These are phyloP conservation scores for Skeletonema costatum DNA, from an alignment of 108 stramenopile genomes.

Conservation along the genomic window DNA sequence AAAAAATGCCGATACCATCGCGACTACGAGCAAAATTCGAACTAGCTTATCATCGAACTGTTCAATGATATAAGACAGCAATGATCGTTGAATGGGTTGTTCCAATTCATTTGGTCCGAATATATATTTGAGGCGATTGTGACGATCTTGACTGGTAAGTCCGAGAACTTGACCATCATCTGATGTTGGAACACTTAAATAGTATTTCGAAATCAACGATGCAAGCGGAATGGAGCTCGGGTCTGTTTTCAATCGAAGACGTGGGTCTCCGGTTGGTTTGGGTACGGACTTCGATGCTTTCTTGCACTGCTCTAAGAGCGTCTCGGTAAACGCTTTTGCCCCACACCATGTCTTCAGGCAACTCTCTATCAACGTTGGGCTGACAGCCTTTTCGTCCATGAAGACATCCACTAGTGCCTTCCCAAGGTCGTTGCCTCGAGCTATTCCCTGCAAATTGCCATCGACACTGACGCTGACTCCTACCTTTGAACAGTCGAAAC, in stretches of 20 bases:
- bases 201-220: slow-evolving; percentile 31
- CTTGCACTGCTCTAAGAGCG: slow-evolving; percentile 9
- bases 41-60: slow-evolving; percentile 92
- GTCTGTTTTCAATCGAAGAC: slow-evolving; percentile 34
- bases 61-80: slow-evolving; percentile 65
- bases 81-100: slow-evolving; percentile 47
- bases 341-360: slow-evolving; percentile 16
- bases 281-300: slow-evolving; percentile 10
- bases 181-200: slow-evolving; percentile 29
- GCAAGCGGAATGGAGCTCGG: slow-evolving; percentile 41
- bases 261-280: slow-evolving; percentile 9
- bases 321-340: not conserved
- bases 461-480: slow-evolving; percentile 15
- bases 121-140: slow-evolving; percentile 21
- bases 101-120: slow-evolving; percentile 70
- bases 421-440: slow-evolving; percentile 4
- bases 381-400: slow-evolving; percentile 17
- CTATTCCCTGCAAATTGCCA: slow-evolving; percentile 11
- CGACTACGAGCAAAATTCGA: slow-evolving; percentile 81
- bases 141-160: slow-evolving; percentile 22
- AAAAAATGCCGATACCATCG: slow-evolving; percentile 74
- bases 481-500: slow-evolving; percentile 10
- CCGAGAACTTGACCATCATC: slow-evolving; percentile 30
- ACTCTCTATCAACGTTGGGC: slow-evolving; percentile 14
- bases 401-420: slow-evolving; percentile 20